Evolutionary conservation across 176 grass and related monocot species (phyloP).

Genomic region (Aechmea fasciata): DNA sequence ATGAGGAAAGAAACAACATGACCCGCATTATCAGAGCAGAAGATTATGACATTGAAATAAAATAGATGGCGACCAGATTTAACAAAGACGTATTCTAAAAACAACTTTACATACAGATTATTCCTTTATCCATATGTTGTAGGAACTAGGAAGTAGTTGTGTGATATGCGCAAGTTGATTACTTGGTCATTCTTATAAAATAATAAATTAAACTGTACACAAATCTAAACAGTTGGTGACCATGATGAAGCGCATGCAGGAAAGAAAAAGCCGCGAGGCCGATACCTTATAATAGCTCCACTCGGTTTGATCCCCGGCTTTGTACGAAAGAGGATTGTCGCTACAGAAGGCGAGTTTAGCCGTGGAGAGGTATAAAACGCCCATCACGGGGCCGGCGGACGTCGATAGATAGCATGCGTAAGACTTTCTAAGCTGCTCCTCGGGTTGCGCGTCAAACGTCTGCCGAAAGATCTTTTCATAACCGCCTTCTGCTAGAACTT

Average conservation of each 20-base stretch:
- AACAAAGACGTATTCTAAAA: too few species aligned
- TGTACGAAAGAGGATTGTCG: conserved; percentile 54
- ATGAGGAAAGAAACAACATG: too few species aligned
- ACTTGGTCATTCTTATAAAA: too few species aligned
- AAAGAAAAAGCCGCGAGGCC: background rate
- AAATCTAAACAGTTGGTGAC: background rate
- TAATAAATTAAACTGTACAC: background rate
- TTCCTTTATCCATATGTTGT: too few species aligned
- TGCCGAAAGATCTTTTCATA: conserved; percentile 63
- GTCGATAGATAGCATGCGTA: conserved; percentile 86
- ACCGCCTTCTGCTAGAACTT: conserved; percentile 75
- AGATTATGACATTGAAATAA: too few species aligned
- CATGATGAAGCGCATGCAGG: background rate
- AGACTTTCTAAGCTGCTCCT: conserved; percentile 73
- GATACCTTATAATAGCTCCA: conserved; percentile 84
- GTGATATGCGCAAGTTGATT: too few species aligned
- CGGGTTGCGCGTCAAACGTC: conserved; percentile 49
- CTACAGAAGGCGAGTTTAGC: conserved; percentile 85
- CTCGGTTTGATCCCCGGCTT: conserved; percentile 34
- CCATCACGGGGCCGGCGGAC: conserved; percentile 65
- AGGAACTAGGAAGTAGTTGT: too few species aligned
- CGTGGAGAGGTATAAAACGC: conserved; percentile 65
- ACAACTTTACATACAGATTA: too few species aligned
- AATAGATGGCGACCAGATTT: too few species aligned
- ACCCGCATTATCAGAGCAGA: too few species aligned